These are phyloP conservation scores for Aurantiochytrium sp. DNA, from an alignment of 108 stramenopile genomes.

Conservation along the genomic window DNA sequence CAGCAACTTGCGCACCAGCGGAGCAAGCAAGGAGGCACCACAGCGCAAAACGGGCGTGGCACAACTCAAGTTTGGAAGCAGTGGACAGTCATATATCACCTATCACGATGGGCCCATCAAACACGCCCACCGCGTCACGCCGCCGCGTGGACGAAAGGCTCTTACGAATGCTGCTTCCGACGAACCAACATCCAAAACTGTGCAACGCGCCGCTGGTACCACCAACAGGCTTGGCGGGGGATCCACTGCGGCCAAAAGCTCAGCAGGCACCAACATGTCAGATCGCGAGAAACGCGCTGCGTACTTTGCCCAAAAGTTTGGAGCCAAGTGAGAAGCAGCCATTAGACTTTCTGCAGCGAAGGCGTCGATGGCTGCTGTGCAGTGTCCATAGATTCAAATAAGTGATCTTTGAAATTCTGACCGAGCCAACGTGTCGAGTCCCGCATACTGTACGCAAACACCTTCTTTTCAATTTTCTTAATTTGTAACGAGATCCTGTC, in stretches of 20 bases:
- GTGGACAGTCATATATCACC: background rate
- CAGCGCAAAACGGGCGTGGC: background rate
- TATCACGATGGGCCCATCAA: background rate
- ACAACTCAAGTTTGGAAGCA: background rate
- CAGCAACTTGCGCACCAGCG: background rate
- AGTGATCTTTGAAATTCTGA: too few relatives aligned
- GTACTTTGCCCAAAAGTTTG: constrained; percentile 1
- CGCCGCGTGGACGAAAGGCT: background rate
- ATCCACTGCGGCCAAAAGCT: background rate
- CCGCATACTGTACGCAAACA: too few relatives aligned
- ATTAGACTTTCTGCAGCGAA: too few relatives aligned
- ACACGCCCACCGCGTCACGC: background rate
- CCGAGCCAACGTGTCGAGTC: too few relatives aligned
- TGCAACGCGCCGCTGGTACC: background rate
- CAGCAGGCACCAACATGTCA: background rate
- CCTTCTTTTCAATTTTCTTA: too few relatives aligned
- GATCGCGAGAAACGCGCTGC: constrained; percentile 15
- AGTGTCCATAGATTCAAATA: too few relatives aligned
- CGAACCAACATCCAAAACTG: background rate
- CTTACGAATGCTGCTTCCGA: background rate
- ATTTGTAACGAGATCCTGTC: too few relatives aligned
- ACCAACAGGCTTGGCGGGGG: background rate
- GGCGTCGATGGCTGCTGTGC: too few relatives aligned
- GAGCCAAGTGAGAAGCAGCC: background rate
- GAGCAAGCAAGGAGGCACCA: background rate